Base-by-base conservation (phyloP, 2,329 filamentous ascomycete genomes). In the Venturia asperata region DNA sequence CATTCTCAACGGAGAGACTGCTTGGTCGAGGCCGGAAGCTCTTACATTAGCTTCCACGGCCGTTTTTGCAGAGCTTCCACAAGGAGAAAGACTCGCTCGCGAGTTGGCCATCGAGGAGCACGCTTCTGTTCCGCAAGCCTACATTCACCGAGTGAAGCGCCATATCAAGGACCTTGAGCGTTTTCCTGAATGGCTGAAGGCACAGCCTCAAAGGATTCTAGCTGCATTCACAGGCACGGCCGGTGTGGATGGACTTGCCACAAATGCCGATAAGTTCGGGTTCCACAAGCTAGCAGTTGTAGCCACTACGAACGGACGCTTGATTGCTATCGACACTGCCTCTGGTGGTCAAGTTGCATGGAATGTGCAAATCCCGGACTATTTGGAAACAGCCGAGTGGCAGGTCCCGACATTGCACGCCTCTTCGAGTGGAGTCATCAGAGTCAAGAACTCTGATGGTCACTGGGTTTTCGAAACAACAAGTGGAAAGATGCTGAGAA, bases 61-160 rank as follows among this genome's bases (percentile, higher is more conserved):
- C 45, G 85, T 85, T 13, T 96, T 91, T 83, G 89, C 88, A 0
- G 90, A 93, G 62, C 83, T 91, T 6, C 87, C 88, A 15, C 85
- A 88, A 69, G 83, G 84, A 19, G 89, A 92, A 72, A 83, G 86
- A 63, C 80, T 97, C 61, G 91, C 87, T 6, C 87, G 90, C 73
- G 90, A 91, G 39, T 81, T 97, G 9, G 89, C 96, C 69, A 85
- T 90, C 30, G 93, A 99, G 77, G 89, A 90, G 4, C 89, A 96
- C 72, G 89, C 88, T 71, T 96, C 89, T 72, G 82, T 90, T 3
- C 72, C 90, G 6, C 81, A 84, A 13, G 94, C 94, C n/a, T 99
- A 96, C 72, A 78, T 93, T 37, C 92, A 97, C 76, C 88, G 94
- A 17, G 82, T 96, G 17, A 88, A 84, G 68, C 89, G 94, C 58